Conservation (phyloP, 2,329 filamentous ascomycete species). For the Xylaria sp. region DNA sequence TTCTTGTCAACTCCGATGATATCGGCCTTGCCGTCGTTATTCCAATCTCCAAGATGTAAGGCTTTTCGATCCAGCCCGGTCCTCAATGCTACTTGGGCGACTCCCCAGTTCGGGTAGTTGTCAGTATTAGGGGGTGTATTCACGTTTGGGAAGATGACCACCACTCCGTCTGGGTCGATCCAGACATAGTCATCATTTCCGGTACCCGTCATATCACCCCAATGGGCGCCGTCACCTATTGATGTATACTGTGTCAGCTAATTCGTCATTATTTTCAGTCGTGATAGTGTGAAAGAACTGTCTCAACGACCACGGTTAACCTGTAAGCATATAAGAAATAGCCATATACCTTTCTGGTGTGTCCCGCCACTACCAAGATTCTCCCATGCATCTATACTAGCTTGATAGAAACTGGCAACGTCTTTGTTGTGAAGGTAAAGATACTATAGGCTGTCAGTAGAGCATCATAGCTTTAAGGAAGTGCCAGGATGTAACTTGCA, state of each 20-base stretch:
- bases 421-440: background rate
- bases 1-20: slow-evolving; percentile 8
- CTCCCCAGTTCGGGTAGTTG: no score
- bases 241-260: no score
- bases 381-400: background rate
- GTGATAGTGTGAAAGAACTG: no score
- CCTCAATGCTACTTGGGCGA: background rate
- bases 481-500: background rate
- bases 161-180: slow-evolving; percentile 8
- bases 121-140: background rate
- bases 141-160: background rate
- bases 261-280: no score
- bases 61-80: slow-evolving; percentile 2
- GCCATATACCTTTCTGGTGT: no score
- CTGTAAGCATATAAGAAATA: no score
- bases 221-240: no score
- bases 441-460: no score
- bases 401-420: no score
- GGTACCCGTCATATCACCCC: background rate
- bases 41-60: slow-evolving; percentile 6
- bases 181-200: slow-evolving; percentile 15
- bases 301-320: no score
- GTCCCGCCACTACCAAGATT: background rate
- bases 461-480: no score
- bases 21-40: slow-evolving; percentile 23